Percentiles rank a stretch among this genome's conserved stretches.
Conservation (phyloP, 2,329 filamentous ascomycete species). For the Hypoxylon sp. region DNA sequence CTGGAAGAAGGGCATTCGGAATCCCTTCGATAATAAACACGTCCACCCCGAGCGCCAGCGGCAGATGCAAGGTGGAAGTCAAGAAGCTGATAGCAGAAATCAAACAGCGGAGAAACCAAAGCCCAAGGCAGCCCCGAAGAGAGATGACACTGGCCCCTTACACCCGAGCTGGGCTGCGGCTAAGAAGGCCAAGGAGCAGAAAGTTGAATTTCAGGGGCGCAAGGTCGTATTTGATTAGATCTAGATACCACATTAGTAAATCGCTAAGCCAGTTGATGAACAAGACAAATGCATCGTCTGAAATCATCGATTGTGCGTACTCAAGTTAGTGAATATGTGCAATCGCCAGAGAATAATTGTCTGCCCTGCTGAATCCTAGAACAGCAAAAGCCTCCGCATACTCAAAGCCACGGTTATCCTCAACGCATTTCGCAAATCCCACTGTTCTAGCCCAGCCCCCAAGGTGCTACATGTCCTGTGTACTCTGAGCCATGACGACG, state of each 20-base stretch:
- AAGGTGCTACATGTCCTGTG: background rate
- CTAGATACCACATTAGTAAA: constrained; percentile 36
- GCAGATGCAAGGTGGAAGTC: constrained; percentile 51
- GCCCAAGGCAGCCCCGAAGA: constrained; percentile 56
- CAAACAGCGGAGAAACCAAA: constrained; percentile 36
- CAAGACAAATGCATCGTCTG: constrained; percentile 1
- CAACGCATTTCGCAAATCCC: background rate
- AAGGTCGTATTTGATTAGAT: constrained; percentile 70
- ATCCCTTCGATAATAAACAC: constrained; percentile 49
- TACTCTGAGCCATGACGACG: background rate
- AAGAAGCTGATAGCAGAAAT: background rate
- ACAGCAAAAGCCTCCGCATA: background rate
- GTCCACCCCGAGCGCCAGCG: constrained; percentile 52
- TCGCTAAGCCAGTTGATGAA: constrained; percentile 1
- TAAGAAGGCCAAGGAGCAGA: constrained; percentile 72
- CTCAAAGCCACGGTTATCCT: background rate
- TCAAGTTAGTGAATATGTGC: background rate
- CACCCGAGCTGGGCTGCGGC: constrained; percentile 76
- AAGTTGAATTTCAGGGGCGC: constrained; percentile 66
- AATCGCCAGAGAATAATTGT: background rate
- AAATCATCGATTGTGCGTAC: constrained; percentile 19
- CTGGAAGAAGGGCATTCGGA: constrained; percentile 65
- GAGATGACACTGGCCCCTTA: constrained; percentile 65
- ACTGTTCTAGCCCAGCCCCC: background rate
- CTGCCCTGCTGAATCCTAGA: background rate